Base-by-base conservation (phyloP, 768 basidiomycete genomes). In the Vararia minispora region DNA sequence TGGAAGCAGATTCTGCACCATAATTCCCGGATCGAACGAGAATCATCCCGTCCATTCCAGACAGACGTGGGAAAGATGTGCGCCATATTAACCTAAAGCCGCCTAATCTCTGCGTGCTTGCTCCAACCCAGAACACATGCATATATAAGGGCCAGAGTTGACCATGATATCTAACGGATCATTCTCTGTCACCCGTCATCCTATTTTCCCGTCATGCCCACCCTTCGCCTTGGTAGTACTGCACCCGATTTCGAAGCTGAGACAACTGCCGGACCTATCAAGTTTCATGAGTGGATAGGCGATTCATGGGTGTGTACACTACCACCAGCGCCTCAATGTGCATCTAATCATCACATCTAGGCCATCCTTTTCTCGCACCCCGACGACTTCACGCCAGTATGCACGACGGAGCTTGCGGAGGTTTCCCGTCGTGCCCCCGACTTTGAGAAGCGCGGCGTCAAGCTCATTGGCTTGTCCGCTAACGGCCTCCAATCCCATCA, bases 371-470 rank as follows among this genome's bases (percentile, higher is more conserved):
- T 97, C 74, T 94, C 90, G 22, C 91, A 95, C 60, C 90, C 90
- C 1, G 91, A 83, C 30, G 83, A 89, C 55, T 89, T 89, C 56
- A 86, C 84, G n/a, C 84, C 85, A 34, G 81, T 92, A 37, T 91
- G 87, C 72, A 92, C 95, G 33, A 99, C 95, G 39, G 95, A 98
- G 66, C 81, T 98, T 26, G 91, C 88, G 35, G 94, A 95, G 58
- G 91, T 95, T 30, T 83, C 95, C 35, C 80, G 88, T 46, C 84
- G 87, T 43, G 71, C 76, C 10, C 65, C 66, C 12, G 92, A 97
- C 59, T 99, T 97, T 57, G 68, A 64, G 35, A 76, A 79, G 55
- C 82, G 95, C 44, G 75, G 77, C 48, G 90, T 97, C 54, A 97
- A 98, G 65, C 71, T 94, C 45, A 89, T 92, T 46, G 90, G 90